Conservation (phyloP, 352 stramenopile species). For the Phytophthora crassamura region DNA sequence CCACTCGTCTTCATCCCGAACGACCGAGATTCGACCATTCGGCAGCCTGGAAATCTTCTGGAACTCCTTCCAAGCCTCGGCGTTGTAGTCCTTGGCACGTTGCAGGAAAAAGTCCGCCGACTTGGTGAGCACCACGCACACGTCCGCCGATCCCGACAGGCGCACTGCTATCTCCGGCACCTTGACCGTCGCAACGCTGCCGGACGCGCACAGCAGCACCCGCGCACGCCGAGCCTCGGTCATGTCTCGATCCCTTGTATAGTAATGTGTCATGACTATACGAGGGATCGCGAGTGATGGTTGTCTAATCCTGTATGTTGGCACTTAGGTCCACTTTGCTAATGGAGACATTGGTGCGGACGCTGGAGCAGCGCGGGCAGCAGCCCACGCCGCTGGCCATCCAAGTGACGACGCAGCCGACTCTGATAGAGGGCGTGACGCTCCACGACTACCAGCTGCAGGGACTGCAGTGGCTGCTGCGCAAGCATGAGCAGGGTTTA, state of each 20-base stretch:
- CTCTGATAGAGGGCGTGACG: constrained; percentile 58
- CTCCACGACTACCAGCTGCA: constrained; percentile 78
- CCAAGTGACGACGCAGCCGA: constrained; percentile 31
- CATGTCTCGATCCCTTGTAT: constrained; percentile 1
- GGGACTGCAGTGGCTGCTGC: constrained; percentile 70
- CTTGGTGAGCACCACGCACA: constrained; percentile 86
- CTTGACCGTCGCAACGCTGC: constrained; percentile 90
- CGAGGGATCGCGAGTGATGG: constrained; percentile 24
- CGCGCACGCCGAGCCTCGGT: constrained; percentile 34
- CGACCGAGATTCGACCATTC: constrained; percentile 41
- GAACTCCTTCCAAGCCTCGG: constrained; percentile 52
- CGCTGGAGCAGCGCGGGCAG: constrained; percentile 41
- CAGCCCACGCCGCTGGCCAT: constrained; percentile 31
- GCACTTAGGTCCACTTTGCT: constrained; percentile 1
- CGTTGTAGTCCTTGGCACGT: constrained; percentile 79
- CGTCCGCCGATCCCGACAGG: constrained; percentile 65
- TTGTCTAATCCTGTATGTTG: constrained; percentile 3
- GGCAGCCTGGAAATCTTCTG: constrained; percentile 10
- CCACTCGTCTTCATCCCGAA: constrained; percentile 89
- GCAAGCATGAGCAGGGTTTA: constrained; percentile 64
- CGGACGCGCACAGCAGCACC: constrained; percentile 81
- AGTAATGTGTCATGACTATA: constrained; percentile 14
- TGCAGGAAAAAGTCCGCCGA: constrained; percentile 85
- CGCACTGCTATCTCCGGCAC: constrained; percentile 80
- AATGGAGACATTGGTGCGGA: constrained; percentile 61